Percentiles rank a stretch among this genome's conserved stretches.
These are phyloP conservation scores for Hanseniaspora singularis DNA, from an alignment of 805 yeast species.

Conservation along the genomic window DNA sequence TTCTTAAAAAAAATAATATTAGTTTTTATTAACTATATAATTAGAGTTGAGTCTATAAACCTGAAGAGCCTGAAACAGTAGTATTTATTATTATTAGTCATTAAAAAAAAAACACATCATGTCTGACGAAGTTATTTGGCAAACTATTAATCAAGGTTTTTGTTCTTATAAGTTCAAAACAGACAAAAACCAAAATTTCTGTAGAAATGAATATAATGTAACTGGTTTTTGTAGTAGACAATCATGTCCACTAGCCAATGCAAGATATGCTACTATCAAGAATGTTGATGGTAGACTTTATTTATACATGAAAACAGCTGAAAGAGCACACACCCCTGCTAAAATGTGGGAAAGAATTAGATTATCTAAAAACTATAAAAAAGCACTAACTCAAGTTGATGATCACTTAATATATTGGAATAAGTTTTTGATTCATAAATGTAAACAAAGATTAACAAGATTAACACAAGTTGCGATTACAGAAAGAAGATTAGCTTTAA, in stretches of 20 bases:
- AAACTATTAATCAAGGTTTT: slow-evolving; percentile 86
- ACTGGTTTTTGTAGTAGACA: slow-evolving; percentile 86
- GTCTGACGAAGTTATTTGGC: slow-evolving; percentile 90
- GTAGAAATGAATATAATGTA: slow-evolving; percentile 93
- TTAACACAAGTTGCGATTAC: slow-evolving; percentile 91
- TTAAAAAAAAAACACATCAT: slow-evolving; percentile 18
- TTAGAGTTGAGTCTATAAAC: no score
- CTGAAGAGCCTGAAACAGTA: background rate
- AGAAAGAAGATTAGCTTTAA: slow-evolving; percentile 82
- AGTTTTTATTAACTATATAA: no score
- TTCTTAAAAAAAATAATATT: no score
- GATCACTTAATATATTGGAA: slow-evolving; percentile 86
- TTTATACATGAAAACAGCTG: slow-evolving; percentile 92
- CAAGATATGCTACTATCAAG: slow-evolving; percentile 79
- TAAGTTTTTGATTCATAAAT: slow-evolving; percentile 76
- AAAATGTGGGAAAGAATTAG: slow-evolving; percentile 91
- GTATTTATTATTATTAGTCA: background rate
- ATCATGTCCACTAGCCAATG: slow-evolving; percentile 93
- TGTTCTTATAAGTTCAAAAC: slow-evolving; percentile 90
- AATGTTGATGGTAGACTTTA: slow-evolving; percentile 68
- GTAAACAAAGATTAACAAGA: slow-evolving; percentile 91
- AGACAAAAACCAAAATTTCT: slow-evolving; percentile 78
- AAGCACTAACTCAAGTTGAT: slow-evolving; percentile 81
- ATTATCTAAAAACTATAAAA: slow-evolving; percentile 76
- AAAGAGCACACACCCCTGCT: slow-evolving; percentile 91